phyloP scores from a whole-genome alignment of 2,329 filamentous ascomycete genomes.

The Claviceps arundinis region DNA sequence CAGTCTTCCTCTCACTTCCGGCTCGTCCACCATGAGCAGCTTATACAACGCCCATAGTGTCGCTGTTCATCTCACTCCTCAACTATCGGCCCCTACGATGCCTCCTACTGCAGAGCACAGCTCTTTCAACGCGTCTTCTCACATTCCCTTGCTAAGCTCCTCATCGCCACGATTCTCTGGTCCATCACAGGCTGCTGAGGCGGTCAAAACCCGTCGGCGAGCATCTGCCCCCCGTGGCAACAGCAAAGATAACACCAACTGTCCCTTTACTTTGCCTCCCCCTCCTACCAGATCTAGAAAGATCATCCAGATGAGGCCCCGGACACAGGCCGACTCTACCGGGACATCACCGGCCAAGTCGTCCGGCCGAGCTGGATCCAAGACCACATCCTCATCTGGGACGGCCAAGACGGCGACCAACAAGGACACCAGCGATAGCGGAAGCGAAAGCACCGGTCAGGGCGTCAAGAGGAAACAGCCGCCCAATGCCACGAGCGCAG shows the following conservation, averaged over 20 bases:
- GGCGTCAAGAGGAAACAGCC: constrained; percentile 72
- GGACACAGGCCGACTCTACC: constrained; percentile 25
- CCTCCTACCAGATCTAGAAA: constrained; percentile 85
- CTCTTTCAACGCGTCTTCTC: constrained; percentile 10
- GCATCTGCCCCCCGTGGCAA: constrained; percentile 29
- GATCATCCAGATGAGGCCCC: constrained; percentile 95
- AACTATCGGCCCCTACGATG: constrained; percentile 66
- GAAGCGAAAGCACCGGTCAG: neutral
- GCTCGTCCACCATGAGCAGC: constrained; percentile 62
- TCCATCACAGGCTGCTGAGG: constrained; percentile 35
- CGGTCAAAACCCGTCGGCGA: constrained; percentile 40
- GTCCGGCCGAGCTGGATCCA: constrained; percentile 11
- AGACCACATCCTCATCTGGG: constrained; percentile 8
- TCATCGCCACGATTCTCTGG: constrained; percentile 18
- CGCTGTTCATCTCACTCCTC: constrained; percentile 54
- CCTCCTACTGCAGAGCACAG: constrained; percentile 19
- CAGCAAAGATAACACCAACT: constrained; percentile 34
- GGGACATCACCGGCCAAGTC: constrained; percentile 14
- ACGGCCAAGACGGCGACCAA: constrained; percentile 10
- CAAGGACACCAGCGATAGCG: constrained; percentile 5
- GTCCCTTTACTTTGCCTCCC: constrained; percentile 70
- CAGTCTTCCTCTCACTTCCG: constrained; percentile 55
- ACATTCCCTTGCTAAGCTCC: constrained; percentile 9
- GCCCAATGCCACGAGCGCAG: constrained; percentile 61
- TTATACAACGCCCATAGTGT: constrained; percentile 52